Conservation (phyloP, 2,329 filamentous ascomycete species). For the Exophiala bonariae region DNA sequence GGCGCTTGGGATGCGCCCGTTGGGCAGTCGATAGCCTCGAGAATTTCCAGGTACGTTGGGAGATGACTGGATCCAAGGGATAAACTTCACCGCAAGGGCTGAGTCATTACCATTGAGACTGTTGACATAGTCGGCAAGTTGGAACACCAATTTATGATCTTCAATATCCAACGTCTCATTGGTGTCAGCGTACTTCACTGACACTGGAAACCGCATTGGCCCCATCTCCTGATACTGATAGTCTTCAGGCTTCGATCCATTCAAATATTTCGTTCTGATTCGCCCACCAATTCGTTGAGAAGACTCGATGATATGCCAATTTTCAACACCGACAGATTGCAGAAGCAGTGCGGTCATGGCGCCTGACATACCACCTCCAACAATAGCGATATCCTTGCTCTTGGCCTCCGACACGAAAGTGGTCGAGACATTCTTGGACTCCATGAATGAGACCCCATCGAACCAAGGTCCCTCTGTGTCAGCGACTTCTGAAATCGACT, state of each 20-base stretch:
- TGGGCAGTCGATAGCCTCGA: constrained; percentile 48
- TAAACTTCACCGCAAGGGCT: constrained; percentile 42
- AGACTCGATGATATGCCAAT: constrained; percentile 49
- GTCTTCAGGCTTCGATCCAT: constrained; percentile 36
- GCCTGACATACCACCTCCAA: constrained; percentile 82
- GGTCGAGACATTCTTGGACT: constrained; percentile 30
- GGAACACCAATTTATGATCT: constrained; percentile 46
- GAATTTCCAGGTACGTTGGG: constrained; percentile 56
- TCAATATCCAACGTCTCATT: constrained; percentile 44
- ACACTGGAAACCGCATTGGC: constrained; percentile 46
- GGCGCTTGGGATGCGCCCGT: constrained; percentile 55
- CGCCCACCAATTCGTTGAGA: constrained; percentile 44
- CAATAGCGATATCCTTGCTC: constrained; percentile 59
- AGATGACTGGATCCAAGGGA: constrained; percentile 42
- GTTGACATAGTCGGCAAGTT: constrained; percentile 44
- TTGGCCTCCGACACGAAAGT: constrained; percentile 34
- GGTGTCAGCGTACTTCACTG: constrained; percentile 40
- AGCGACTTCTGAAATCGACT: constrained; percentile 34
- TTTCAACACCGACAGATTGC: constrained; percentile 44
- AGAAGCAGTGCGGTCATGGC: constrained; percentile 52
- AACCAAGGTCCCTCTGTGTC: constrained; percentile 43
- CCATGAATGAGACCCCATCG: constrained; percentile 39
- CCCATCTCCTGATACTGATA: constrained; percentile 45
- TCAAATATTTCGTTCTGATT: constrained; percentile 45
- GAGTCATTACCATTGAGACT: constrained; percentile 38